Evolutionary conservation across 805 yeast species (phyloP), one percentile per base, ranked within the genome.

Genomic region (Lachancea quebecensis): DNA sequence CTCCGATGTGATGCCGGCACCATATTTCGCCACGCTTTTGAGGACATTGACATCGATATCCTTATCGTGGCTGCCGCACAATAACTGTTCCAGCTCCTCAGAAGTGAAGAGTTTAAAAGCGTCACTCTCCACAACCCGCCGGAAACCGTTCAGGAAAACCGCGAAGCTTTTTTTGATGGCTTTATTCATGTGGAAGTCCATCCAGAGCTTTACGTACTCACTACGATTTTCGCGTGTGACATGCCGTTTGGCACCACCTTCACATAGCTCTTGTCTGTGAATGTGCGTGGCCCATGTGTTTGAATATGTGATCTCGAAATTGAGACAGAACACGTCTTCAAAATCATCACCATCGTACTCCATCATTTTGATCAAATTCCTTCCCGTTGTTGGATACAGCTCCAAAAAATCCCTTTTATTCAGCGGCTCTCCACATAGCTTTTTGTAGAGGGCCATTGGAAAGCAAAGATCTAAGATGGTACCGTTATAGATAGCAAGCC

Each of bases 401-500:
- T 81, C 79, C 36, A 64, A 60, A 51, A 79, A 83, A 60, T 93
- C 98, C 2, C 75, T 74, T 39, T 86, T 64, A 0, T 71, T 72
- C 25, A 79, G 66, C 4, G 75, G 75, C 42, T 74, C 69, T 5
- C 71, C 71, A 53, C 87, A 68, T 34, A 91, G 66, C 49, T 85
- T 75, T 65, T 88, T 90, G 66, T 85, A 93, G 33, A 89, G 63
- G 0, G 85, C 85, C 30, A 69, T 66, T 0, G 98, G 96, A 45
- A 91, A 78, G 38, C 75, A 76, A 45, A 91, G 68, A 59, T 89
- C 96, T 38, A 91, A 67, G 40, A 90, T 88, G 0, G 89, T 83
- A 0, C 96, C 85, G 63, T 91, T 93, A 63, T 86, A 88, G 30
- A 93, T 81, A 0, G 98, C 97, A 53, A 93, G 71, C 0, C 96